phyloP scores from a whole-genome alignment of 345 rosid genomes.

The Euphorbia pulcherrima region DNA sequence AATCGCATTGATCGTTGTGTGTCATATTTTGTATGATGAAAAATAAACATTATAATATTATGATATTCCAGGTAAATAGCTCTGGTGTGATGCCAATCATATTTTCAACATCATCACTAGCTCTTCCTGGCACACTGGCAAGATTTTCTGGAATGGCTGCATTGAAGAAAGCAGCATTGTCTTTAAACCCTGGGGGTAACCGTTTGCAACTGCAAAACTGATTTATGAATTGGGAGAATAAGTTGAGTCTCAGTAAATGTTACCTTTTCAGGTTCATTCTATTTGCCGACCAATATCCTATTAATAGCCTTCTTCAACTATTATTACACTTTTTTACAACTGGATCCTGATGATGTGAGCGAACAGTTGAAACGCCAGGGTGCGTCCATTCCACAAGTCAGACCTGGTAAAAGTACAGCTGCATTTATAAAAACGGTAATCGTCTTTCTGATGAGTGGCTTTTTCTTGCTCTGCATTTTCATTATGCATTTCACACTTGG shows the following conservation, averaged over 20 bases:
- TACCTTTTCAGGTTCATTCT: conserved; percentile 67
- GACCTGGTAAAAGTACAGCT: conserved; percentile 93
- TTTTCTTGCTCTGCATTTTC: background rate
- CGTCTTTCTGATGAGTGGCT: conserved; percentile 2
- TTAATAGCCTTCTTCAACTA: conserved; percentile 97
- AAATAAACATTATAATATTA: background rate
- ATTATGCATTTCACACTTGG: background rate
- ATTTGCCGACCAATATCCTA: conserved; percentile 82
- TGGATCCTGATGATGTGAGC: conserved; percentile 98
- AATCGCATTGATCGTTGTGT: background rate
- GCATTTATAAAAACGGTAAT: conserved; percentile 78
- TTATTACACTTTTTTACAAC: conserved; percentile 93
- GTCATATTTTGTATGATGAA: background rate
- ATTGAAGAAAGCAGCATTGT: conserved; percentile 74
- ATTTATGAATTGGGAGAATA: background rate
- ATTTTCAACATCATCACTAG: conserved; percentile 90
- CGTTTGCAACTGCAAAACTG: background rate
- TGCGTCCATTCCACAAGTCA: conserved; percentile 88
- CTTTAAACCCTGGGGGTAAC: conserved; percentile 88
- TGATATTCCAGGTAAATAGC: conserved; percentile 63
- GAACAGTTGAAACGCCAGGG: conserved; percentile 97
- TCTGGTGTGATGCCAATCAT: conserved; percentile 98
- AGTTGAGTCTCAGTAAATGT: background rate
- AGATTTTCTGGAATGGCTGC: conserved; percentile 82
- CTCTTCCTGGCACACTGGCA: conserved; percentile 92